Evolutionary conservation across 164 flowering plant species (phyloP).

Genomic region (Tetracentron sinense): DNA sequence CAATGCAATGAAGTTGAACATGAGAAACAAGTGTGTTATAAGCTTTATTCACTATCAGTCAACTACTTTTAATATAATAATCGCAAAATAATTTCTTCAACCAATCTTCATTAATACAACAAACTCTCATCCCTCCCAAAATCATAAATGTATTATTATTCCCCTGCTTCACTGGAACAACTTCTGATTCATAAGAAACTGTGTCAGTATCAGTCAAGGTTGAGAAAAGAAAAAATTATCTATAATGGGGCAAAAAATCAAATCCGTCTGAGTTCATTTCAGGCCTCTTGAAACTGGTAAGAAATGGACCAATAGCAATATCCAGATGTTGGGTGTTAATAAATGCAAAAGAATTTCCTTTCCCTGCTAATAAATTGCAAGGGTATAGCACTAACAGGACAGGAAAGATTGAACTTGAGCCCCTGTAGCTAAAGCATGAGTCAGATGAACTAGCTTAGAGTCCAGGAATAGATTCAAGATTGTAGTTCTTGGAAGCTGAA

Average conservation of each 20-base stretch:
- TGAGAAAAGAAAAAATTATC: background rate
- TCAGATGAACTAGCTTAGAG: constrained; percentile 32
- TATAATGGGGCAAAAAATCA: background rate
- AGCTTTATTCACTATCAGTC: too few relatives aligned
- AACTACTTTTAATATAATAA: too few relatives aligned
- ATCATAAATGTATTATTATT: too few relatives aligned
- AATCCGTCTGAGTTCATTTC: constrained; percentile 2
- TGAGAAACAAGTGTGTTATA: too few relatives aligned
- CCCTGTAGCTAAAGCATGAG: background rate
- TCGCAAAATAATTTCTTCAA: too few relatives aligned
- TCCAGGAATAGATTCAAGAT: constrained; percentile 92
- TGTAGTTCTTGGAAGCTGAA: constrained; percentile 55
- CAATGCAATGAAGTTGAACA: too few relatives aligned
- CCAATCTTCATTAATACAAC: too few relatives aligned
- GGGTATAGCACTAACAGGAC: background rate
- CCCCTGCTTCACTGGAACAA: too few relatives aligned
- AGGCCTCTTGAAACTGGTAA: background rate
- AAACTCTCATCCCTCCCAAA: too few relatives aligned
- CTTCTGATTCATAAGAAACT: too few relatives aligned
- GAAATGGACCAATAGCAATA: background rate
- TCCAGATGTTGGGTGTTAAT: background rate
- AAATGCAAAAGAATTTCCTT: constrained; percentile 5
- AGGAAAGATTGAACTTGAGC: background rate
- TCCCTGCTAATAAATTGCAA: background rate
- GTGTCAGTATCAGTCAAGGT: too few relatives aligned